Base-by-base conservation (phyloP, 352 stramenopile genomes). In the Phytophthora boehmeriae region DNA sequence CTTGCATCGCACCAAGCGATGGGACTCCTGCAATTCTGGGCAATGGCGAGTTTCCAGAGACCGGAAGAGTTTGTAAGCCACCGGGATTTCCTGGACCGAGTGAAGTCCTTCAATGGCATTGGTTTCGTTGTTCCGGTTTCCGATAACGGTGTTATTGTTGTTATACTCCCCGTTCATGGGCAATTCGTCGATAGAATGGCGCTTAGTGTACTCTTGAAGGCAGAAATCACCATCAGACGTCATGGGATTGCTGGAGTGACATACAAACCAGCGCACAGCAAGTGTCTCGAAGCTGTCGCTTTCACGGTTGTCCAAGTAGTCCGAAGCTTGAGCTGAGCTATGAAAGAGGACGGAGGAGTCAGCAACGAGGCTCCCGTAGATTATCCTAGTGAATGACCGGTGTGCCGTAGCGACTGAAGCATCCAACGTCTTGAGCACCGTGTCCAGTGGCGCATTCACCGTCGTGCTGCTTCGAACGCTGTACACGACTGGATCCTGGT, bases 261-360 rank as follows among this genome's bases (percentile, higher is more conserved):
- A 90, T 48, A 83, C 75, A 14, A 92, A 53, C 86, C 83, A 95
- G 28, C 85, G 83, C 27, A 93, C 82, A 9, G 76, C 76, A 10
- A 95, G 54, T 0, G 76, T 76, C 53, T 90, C 78, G 5, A 59
- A 54, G 16, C 56, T 68, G 4, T 74, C 59, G 9, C 48, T 45
- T 14, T 58, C 49, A 9, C 9, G 38, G 14, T 49, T 27, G 17
- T 45, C 43, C 23, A 39, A 32, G n/a, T 59, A 66, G 44, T 63
- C 47, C 1, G 55, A 51, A 49, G 27, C 22, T 8, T 20, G 25
- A 16, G 59, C 47, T 19, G 71, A 80, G 36, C 72, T 77, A 52
- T 92, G 83, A 59, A 73, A 90, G n/a, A 94, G 81, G 48, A 92
- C 82, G 0, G 76, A 79, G n/a, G 81, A 87, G 54, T 93, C 82